Conservation (phyloP, 2,329 filamentous ascomycete species). For the Alternaria sp. region DNA sequence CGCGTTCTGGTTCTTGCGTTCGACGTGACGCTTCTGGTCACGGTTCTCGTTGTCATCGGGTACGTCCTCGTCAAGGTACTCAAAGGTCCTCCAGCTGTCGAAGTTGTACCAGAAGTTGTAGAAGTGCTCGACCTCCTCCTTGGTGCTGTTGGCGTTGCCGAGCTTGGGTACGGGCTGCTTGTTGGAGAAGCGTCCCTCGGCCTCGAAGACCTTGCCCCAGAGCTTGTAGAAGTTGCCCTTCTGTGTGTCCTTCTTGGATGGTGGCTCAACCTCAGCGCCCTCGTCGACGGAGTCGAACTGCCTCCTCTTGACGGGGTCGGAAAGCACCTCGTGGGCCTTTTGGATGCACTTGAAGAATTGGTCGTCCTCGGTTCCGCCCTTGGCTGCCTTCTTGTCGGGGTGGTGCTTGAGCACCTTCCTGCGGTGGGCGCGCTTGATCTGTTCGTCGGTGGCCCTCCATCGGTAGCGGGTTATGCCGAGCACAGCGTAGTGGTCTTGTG, state of each 20-base stretch:
- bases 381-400: constrained; percentile 97
- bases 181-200: constrained; percentile 92
- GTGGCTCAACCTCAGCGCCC: constrained; percentile 88
- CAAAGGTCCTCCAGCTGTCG: constrained; percentile 95
- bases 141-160: constrained; percentile 80
- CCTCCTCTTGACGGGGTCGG: constrained; percentile 88
- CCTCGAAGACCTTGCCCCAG: constrained; percentile 88
- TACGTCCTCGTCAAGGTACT: constrained; percentile 98
- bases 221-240: constrained; percentile 95
- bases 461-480: constrained; percentile 92
- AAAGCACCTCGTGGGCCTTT: constrained; percentile 91
- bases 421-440: constrained; percentile 98
- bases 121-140: constrained; percentile 91
- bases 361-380: constrained; percentile 87
- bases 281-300: constrained; percentile 98
- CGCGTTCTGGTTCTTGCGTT: constrained; percentile 97
- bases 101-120: constrained; percentile 99
- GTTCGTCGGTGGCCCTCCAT: constrained; percentile 90
- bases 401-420: constrained; percentile 99
- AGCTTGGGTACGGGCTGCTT: constrained; percentile 85
- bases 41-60: constrained; percentile 99
- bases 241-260: constrained; percentile 85
- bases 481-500: constrained; percentile 99
- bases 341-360: constrained; percentile 99
- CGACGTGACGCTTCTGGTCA: constrained; percentile 97